Evolutionary conservation across 495 filamentous ascomycete genomes (phyloP).

Genomic region (Gamarada debralockiae): DNA sequence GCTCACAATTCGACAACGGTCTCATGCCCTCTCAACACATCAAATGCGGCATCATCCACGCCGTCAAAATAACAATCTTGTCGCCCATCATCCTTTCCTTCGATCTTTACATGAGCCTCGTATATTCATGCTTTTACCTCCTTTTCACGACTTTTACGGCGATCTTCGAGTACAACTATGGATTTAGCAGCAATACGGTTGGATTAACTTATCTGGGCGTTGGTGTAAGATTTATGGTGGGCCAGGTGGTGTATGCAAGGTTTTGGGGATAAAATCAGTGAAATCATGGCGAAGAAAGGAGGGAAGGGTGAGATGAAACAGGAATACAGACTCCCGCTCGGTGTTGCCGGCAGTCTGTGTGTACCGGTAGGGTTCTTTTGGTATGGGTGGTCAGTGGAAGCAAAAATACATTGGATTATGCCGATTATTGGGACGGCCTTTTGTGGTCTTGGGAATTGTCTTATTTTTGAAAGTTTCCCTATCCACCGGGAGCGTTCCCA

Average conservation of each 20-base stretch:
- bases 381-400: slow-evolving; percentile 70
- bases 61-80: slow-evolving; percentile 67
- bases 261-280: slow-evolving; percentile 26
- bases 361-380: slow-evolving; percentile 62
- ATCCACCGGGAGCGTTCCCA: too few species aligned
- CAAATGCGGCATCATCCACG: slow-evolving; percentile 46
- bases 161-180: slow-evolving; percentile 60
- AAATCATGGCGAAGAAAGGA: slow-evolving; percentile 41
- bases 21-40: slow-evolving; percentile 11
- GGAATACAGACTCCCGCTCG: slow-evolving; percentile 67
- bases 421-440: slow-evolving; percentile 66
- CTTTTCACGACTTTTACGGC: slow-evolving; percentile 64
- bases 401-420: slow-evolving; percentile 62
- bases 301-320: slow-evolving; percentile 52
- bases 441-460: slow-evolving; percentile 55
- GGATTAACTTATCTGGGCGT: slow-evolving; percentile 61
- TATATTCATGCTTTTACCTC: slow-evolving; percentile 72
- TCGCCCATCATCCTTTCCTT: slow-evolving; percentile 57
- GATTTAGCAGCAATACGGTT: slow-evolving; percentile 52
- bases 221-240: slow-evolving; percentile 50
- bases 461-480: slow-evolving; percentile 30
- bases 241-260: slow-evolving; percentile 33
- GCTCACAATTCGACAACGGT: slow-evolving; percentile 18
- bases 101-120: slow-evolving; percentile 59
- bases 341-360: slow-evolving; percentile 51